A percentile compares a stretch with the other conserved stretches of the same genome.
Conservation (phyloP, 2,329 filamentous ascomycete species). For the Cryoendolithus antarcticus region DNA sequence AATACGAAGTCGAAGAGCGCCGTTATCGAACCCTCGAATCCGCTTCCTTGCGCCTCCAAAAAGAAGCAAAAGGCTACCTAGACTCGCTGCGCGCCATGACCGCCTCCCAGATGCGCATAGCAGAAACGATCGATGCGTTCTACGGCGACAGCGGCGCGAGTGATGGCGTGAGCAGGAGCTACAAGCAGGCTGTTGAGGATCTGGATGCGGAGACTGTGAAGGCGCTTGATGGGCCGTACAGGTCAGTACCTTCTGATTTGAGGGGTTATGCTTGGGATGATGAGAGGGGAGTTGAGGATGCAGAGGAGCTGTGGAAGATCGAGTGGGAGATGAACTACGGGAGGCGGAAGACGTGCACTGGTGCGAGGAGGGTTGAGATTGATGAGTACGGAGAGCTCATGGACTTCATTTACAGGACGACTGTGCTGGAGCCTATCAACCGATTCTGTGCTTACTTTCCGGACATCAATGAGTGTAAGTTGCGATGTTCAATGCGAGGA, state of each 20-base stretch:
- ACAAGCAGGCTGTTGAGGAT: constrained; percentile 97
- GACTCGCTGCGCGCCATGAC: constrained; percentile 98
- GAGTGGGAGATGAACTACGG: constrained; percentile 17
- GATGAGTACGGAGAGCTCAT: constrained; percentile 15
- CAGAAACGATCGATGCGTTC: constrained; percentile 97
- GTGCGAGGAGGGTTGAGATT: constrained; percentile 4
- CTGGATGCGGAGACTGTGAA: constrained; percentile 98
- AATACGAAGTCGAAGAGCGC: constrained; percentile 88
- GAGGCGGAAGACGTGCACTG: constrained; percentile 10
- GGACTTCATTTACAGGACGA: constrained; percentile 46
- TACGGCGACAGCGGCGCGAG: constrained; percentile 92
- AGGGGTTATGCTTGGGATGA: constrained; percentile 9
- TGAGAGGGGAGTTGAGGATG: constrained; percentile 9
- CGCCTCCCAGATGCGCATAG: constrained; percentile 97
- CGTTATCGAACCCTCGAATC: constrained; percentile 97
- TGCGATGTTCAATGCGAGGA: no score
- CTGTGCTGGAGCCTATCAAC: constrained; percentile 88
- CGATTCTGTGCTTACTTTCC: constrained; percentile 98
- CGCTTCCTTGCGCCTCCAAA: constrained; percentile 81
- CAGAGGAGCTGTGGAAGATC: constrained; percentile 10
- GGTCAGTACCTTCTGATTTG: constrained; percentile 35
- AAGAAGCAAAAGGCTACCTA: constrained; percentile 95
- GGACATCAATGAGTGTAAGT: constrained; percentile 88
- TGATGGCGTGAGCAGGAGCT: constrained; percentile 90
- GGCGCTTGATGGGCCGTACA: constrained; percentile 88